phyloP scores from a whole-genome alignment of 495 filamentous ascomycete species.

The Neurospora discreta region DNA sequence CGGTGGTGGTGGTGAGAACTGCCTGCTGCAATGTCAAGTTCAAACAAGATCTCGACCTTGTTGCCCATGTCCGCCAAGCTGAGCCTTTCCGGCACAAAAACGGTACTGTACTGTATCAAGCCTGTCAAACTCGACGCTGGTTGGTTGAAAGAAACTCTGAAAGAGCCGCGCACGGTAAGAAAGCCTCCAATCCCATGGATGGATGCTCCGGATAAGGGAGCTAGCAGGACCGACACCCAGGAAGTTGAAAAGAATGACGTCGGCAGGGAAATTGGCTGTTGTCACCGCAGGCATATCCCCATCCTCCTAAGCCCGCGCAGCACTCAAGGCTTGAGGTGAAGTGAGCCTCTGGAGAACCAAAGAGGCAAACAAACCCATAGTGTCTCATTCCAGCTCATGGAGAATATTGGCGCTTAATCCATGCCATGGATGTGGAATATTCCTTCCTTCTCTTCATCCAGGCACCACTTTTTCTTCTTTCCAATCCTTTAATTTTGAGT shows the following conservation, averaged over 20 bases:
- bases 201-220: background rate
- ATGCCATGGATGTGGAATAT: background rate
- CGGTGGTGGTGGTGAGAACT: background rate
- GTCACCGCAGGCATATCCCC: background rate
- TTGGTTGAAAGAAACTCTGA: background rate
- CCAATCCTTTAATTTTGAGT: background rate
- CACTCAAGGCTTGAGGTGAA: background rate
- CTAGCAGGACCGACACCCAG: background rate
- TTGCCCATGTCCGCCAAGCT: background rate
- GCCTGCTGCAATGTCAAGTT: background rate
- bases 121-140: background rate
- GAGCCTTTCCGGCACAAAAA: background rate
- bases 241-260: background rate
- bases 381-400: no score
- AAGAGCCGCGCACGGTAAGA: background rate
- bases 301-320: background rate
- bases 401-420: no score
- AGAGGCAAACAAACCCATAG: no score
- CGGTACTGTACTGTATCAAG: background rate
- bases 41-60: background rate
- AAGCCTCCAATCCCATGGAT: background rate
- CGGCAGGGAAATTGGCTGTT: background rate
- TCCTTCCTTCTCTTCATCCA: background rate
- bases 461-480: background rate
- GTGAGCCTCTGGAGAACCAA: no score